A percentile compares a stretch with the other conserved stretches of the same genome.
Conservation (phyloP, 805 yeast species). For the Ogataea degrootiae region DNA sequence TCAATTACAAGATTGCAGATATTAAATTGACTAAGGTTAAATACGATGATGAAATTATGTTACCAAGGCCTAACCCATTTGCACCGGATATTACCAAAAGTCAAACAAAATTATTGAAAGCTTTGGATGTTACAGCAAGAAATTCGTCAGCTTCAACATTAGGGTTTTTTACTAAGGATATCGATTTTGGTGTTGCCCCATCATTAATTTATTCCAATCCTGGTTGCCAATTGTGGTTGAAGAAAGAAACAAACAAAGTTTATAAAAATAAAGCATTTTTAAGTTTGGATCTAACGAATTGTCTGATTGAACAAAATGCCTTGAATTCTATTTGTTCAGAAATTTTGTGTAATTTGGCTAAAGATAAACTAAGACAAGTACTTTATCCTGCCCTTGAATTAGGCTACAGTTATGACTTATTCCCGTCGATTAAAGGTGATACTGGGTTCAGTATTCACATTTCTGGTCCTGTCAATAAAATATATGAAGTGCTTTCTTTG, state of each 20-base stretch:
- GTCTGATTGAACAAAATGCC: slow-evolving; percentile 30
- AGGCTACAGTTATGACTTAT: slow-evolving; percentile 53
- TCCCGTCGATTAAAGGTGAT: slow-evolving; percentile 51
- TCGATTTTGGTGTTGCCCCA: slow-evolving; percentile 30
- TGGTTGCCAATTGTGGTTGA: slow-evolving; percentile 49
- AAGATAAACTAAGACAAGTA: slow-evolving; percentile 31
- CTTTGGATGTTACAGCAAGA: slow-evolving; percentile 21
- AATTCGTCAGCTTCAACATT: slow-evolving; percentile 29
- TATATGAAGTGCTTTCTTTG: slow-evolving; percentile 29
- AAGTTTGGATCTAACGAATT: slow-evolving; percentile 41
- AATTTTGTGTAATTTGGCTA: slow-evolving; percentile 45
- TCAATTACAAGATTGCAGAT: slow-evolving; percentile 30
- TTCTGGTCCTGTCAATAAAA: slow-evolving; percentile 46
- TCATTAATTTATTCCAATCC: slow-evolving; percentile 30
- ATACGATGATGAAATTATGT: slow-evolving; percentile 1
- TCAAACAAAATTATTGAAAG: slow-evolving; percentile 22
- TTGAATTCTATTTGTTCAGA: slow-evolving; percentile 45
- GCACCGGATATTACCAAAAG: slow-evolving; percentile 30
- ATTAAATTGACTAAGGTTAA: background rate
- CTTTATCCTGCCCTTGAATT: slow-evolving; percentile 53
- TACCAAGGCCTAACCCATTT: slow-evolving; percentile 34
- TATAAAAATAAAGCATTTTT: slow-evolving; percentile 33
- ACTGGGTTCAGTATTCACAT: slow-evolving; percentile 48
- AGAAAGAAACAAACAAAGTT: slow-evolving; percentile 29
- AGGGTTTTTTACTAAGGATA: slow-evolving; percentile 30